Conservation (phyloP, 1,284 basidiomycete genomes). For the Ustilago lituana region DNA sequence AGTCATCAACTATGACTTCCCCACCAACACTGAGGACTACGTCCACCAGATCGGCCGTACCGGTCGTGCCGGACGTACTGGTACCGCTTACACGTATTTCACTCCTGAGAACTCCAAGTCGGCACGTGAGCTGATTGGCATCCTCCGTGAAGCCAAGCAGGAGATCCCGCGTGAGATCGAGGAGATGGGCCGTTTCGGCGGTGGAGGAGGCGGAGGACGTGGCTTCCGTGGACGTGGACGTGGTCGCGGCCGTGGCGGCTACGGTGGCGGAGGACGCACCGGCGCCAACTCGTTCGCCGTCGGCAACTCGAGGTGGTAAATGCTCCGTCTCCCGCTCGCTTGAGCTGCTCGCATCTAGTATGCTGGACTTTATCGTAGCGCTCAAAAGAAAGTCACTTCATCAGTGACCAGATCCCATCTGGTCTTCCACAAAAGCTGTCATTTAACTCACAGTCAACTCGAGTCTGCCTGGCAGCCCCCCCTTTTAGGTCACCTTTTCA, state of each 20-base stretch:
- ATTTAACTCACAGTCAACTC: too few species aligned
- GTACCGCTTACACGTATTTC: slow-evolving; percentile 95
- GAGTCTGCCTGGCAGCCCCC: too few species aligned
- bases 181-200: slow-evolving; percentile 87
- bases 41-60: slow-evolving; percentile 88
- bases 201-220: slow-evolving; percentile 60
- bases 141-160: slow-evolving; percentile 89
- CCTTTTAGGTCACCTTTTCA: too few species aligned
- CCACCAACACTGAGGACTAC: slow-evolving; percentile 94
- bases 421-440: background rate
- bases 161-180: slow-evolving; percentile 86
- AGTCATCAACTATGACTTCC: slow-evolving; percentile 86
- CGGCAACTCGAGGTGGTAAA: slow-evolving; percentile 57
- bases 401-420: too few species aligned
- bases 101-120: slow-evolving; percentile 84
- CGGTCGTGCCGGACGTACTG: slow-evolving; percentile 77
- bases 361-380: too few species aligned
- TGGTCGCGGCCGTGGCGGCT: slow-evolving; percentile 51
- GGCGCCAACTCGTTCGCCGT: slow-evolving; percentile 60
- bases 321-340: background rate
- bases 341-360: too few species aligned
- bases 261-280: slow-evolving; percentile 50
- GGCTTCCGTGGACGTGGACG: slow-evolving; percentile 56
- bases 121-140: slow-evolving; percentile 87
- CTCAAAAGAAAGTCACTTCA: too few species aligned